Percentiles rank a stretch among this genome's conserved stretches.
phyloP scores from a whole-genome alignment of 176 grass and related monocot genomes.

The Aechmea fasciata region DNA sequence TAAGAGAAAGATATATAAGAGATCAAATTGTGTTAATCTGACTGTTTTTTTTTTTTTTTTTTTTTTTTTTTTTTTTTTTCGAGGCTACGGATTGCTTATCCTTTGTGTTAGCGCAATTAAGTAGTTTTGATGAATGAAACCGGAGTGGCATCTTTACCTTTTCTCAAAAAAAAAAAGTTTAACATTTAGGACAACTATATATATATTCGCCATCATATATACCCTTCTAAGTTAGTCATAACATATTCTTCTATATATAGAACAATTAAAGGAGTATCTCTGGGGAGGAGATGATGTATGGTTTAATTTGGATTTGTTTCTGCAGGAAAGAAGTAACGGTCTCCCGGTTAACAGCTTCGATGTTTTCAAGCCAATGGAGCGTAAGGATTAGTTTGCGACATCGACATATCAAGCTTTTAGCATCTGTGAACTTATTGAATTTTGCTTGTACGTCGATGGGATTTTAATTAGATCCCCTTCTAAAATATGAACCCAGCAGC shows the following conservation, averaged over 20 bases:
- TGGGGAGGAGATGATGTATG: background rate
- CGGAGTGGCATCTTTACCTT: too few relatives aligned
- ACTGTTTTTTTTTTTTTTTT: too few relatives aligned
- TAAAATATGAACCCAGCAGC: background rate
- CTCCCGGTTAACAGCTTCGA: constrained; percentile 67
- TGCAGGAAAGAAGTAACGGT: constrained; percentile 54
- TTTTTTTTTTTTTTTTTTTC: too few relatives aligned
- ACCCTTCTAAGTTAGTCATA: background rate
- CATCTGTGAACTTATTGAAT: background rate
- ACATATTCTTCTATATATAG: background rate
- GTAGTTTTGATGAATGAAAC: too few relatives aligned
- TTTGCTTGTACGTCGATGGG: background rate
- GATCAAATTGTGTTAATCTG: too few relatives aligned
- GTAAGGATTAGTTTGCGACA: constrained; percentile 34
- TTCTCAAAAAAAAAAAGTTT: too few relatives aligned
- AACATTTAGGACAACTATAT: too few relatives aligned
- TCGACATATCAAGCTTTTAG: background rate
- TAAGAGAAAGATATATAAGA: too few relatives aligned
- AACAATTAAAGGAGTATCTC: background rate
- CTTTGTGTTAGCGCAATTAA: too few relatives aligned
- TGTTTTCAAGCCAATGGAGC: constrained; percentile 84
- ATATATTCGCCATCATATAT: too few relatives aligned
- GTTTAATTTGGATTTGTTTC: background rate
- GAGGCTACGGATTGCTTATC: too few relatives aligned
- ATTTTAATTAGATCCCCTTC: background rate